These are phyloP conservation scores for Chlorella vulgaris DNA, from an alignment of 139 green algal genomes.

Conservation along the genomic window DNA sequence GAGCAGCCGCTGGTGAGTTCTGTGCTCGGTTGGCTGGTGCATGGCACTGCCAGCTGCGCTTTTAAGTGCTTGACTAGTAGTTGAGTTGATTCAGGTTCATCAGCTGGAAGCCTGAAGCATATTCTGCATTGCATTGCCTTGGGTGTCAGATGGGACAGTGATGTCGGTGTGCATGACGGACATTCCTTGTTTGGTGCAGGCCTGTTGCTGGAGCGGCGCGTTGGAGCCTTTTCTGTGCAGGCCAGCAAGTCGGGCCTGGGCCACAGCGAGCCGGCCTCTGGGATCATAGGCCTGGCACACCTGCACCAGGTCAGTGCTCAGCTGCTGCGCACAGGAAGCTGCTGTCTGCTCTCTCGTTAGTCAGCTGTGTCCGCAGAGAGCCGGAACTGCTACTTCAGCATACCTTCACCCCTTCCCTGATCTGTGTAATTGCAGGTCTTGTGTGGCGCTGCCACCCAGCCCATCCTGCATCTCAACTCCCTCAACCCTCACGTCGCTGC, in stretches of 20 bases:
- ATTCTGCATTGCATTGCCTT: no score
- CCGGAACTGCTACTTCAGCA: no score
- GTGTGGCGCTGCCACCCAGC: constrained; percentile 10
- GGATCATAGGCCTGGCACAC: constrained; percentile 63
- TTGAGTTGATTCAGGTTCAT: no score
- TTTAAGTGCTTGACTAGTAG: no score
- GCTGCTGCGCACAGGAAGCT: no score
- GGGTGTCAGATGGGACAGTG: no score
- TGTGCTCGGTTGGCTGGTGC: constrained; percentile 12
- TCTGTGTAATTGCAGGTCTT: constrained; percentile 39
- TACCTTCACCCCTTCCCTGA: background rate
- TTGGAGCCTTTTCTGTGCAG: constrained; percentile 55
- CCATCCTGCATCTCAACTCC: constrained; percentile 70
- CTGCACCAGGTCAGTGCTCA: constrained; percentile 28
- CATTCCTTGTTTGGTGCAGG: constrained; percentile 6
- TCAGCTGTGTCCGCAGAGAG: no score
- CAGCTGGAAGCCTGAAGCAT: no score
- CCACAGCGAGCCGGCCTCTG: constrained; percentile 88
- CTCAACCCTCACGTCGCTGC: constrained; percentile 70
- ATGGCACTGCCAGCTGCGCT: no score
- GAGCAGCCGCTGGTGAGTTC: constrained; percentile 40
- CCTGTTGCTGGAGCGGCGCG: constrained; percentile 31
- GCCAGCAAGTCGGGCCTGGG: constrained; percentile 80
- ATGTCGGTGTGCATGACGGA: no score
- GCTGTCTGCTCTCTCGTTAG: no score